These are phyloP conservation scores for Xerocomus spinulosus DNA, from an alignment of 768 basidiomycete genomes.

Conservation along the genomic window DNA sequence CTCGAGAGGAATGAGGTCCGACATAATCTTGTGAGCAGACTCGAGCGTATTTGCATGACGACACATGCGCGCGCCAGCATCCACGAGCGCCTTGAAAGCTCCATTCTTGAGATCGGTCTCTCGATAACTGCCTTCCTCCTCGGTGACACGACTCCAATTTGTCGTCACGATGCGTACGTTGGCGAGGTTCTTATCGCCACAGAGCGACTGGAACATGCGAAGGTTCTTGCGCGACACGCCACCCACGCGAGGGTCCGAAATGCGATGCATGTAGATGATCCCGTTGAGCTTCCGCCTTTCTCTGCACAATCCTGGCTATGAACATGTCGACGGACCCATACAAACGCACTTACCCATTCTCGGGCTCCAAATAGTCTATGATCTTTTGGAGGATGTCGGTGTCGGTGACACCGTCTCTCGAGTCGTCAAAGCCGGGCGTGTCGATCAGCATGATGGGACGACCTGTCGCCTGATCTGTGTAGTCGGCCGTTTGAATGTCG, in stretches of 20 bases:
- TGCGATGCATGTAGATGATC: slow-evolving; percentile 46
- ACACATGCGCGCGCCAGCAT: slow-evolving; percentile 37
- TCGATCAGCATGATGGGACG: slow-evolving; percentile 16
- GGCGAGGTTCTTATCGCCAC: slow-evolving; percentile 37
- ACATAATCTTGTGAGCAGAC: slow-evolving; percentile 40
- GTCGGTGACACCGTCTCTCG: slow-evolving; percentile 13
- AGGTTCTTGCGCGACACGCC: slow-evolving; percentile 40
- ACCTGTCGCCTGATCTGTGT: neutral
- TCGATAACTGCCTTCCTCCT: slow-evolving; percentile 24
- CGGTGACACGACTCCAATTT: slow-evolving; percentile 39
- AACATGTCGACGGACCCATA: neutral
- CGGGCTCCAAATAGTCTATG: neutral
- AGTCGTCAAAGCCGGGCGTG: slow-evolving; percentile 12
- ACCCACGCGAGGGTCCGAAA: slow-evolving; percentile 40
- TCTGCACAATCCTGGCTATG: neutral
- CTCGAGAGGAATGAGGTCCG: slow-evolving; percentile 31
- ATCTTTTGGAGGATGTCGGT: slow-evolving; percentile 21
- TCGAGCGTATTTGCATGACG: slow-evolving; percentile 36
- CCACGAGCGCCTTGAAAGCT: slow-evolving; percentile 39
- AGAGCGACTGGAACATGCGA: slow-evolving; percentile 41
- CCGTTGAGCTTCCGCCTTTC: slow-evolving; percentile 31
- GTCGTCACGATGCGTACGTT: slow-evolving; percentile 46
- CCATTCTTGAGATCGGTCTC: slow-evolving; percentile 33
- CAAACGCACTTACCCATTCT: neutral
- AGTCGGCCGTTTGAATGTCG: slow-evolving; percentile 1